These are phyloP conservation scores for Nicotiana tabacum DNA, from an alignment of 257 asterid species.

Conservation along the genomic window DNA sequence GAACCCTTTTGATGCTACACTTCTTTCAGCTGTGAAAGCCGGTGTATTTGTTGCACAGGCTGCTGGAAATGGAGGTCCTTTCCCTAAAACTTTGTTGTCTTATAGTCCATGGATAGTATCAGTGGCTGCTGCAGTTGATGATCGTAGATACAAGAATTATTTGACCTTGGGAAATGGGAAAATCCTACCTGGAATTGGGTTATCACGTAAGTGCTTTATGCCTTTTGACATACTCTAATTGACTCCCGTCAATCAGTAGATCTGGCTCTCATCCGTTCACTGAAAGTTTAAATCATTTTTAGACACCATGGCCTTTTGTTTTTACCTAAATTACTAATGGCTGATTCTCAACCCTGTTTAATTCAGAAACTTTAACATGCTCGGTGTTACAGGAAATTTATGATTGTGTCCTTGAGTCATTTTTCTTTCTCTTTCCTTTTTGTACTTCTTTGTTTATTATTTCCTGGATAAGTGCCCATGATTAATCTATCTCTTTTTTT, in stretches of 20 bases:
- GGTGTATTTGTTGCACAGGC: constrained; percentile 97
- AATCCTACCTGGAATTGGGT: constrained; percentile 71
- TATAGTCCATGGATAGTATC: constrained; percentile 98
- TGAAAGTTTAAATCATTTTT: background rate
- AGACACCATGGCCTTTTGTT: background rate
- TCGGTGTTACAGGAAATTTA: background rate
- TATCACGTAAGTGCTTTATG: constrained; percentile 71
- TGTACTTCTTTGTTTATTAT: background rate
- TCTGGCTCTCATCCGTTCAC: background rate
- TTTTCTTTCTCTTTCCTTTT: background rate
- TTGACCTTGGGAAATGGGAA: constrained; percentile 87
- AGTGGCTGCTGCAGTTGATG: constrained; percentile 99
- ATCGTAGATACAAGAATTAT: constrained; percentile 92
- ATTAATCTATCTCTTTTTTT: background rate
- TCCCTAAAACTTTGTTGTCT: constrained; percentile 85
- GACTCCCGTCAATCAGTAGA: background rate
- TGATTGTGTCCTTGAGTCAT: background rate
- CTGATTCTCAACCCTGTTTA: background rate
- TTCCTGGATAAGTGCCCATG: background rate
- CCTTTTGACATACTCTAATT: background rate
- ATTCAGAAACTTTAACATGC: background rate
- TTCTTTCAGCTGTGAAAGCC: constrained; percentile 94
- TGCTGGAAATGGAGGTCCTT: constrained; percentile 99
- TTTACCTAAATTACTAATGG: background rate
- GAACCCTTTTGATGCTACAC: constrained; percentile 91